Evolutionary conservation across 2,329 filamentous ascomycete genomes (phyloP).

Genomic region (Ophiostoma perfectum): DNA sequence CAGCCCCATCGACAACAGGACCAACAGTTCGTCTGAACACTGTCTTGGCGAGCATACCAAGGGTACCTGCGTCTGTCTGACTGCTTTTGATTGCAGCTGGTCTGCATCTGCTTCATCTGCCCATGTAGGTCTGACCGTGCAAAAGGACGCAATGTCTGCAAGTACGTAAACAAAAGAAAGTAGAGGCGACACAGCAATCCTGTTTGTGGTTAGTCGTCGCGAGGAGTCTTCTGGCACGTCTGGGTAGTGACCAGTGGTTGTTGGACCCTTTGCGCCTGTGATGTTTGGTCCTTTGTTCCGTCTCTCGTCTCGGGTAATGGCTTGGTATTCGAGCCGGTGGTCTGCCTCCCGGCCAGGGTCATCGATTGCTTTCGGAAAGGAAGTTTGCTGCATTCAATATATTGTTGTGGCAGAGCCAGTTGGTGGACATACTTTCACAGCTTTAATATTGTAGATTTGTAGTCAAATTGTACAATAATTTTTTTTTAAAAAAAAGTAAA

Average conservation of each 20-base stretch:
- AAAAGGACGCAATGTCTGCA: conserved; percentile 1
- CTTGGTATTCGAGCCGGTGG: background rate
- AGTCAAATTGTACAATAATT: too few species aligned
- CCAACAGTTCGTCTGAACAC: background rate
- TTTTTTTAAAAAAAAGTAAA: too few species aligned
- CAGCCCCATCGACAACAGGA: too few species aligned
- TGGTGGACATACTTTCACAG: too few species aligned
- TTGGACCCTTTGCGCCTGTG: background rate
- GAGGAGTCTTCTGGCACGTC: background rate
- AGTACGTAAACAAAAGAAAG: background rate
- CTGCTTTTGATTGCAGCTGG: background rate
- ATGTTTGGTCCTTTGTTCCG: background rate
- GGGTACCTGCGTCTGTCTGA: background rate
- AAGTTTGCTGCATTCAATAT: too few species aligned
- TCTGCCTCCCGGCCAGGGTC: background rate
- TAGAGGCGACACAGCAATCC: background rate
- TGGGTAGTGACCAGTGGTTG: background rate
- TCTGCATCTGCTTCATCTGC: background rate
- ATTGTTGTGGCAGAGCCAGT: too few species aligned
- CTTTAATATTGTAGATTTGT: too few species aligned
- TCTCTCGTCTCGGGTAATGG: background rate
- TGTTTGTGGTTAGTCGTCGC: too few species aligned
- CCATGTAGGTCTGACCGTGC: background rate
- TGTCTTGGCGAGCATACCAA: background rate
- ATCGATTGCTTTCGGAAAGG: too few species aligned